Conservation (phyloP, 352 stramenopile genomes). For the Phytophthora lateralis region DNA sequence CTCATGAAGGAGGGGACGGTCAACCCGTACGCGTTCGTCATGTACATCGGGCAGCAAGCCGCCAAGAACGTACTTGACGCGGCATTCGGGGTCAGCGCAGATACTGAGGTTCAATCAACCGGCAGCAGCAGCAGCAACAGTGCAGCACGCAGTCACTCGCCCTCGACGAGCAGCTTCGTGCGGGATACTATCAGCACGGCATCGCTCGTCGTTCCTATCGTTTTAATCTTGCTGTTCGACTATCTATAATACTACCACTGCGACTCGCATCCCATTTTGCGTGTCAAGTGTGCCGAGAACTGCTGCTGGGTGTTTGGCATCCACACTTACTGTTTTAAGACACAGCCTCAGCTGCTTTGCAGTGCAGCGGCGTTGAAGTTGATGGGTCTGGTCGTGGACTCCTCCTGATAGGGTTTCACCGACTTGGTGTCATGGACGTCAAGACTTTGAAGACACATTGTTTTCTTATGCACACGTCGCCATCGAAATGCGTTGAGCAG, state of each 20-base stretch:
- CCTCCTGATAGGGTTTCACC: neutral
- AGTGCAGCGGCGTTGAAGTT: conserved; percentile 16
- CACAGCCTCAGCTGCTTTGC: neutral
- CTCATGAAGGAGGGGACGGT: conserved; percentile 56
- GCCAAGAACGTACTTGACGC: conserved; percentile 39
- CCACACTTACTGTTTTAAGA: neutral
- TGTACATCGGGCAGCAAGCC: conserved; percentile 54
- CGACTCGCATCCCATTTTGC: neutral
- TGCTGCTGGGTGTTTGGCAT: neutral
- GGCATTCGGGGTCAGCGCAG: conserved; percentile 29
- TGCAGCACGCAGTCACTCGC: conserved; percentile 1
- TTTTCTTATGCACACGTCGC: neutral
- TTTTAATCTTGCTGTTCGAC: conserved; percentile 16
- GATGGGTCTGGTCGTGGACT: neutral
- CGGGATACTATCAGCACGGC: conserved; percentile 3
- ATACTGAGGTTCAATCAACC: conserved; percentile 1
- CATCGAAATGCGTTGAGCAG: conserved; percentile 21
- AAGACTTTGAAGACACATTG: neutral
- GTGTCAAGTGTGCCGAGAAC: neutral
- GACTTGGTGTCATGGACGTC: neutral
- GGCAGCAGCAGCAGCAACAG: conserved; percentile 8
- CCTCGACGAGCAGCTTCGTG: conserved; percentile 7
- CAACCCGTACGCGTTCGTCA: conserved; percentile 55
- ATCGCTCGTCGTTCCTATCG: neutral
- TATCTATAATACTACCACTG: conserved; percentile 7